Conservation (phyloP, 1,139 yeast genomes). For the Protomyces arabidopsidicola region DNA sequence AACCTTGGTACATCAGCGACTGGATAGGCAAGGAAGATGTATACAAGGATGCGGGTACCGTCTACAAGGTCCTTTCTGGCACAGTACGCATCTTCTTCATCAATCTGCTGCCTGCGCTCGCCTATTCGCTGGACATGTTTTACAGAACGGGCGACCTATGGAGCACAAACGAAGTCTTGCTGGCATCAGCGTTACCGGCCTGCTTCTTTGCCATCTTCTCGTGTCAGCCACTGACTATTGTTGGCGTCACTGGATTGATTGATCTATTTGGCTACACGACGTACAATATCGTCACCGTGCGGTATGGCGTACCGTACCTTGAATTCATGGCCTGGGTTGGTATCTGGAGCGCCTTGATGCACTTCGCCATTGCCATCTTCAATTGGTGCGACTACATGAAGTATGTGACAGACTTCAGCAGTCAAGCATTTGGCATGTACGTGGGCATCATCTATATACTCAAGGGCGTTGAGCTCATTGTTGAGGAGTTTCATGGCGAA, state of each 20-base stretch:
- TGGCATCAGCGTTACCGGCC: slow-evolving; percentile 84
- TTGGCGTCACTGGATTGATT: slow-evolving; percentile 93
- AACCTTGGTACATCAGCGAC: slow-evolving; percentile 70
- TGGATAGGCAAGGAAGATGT: slow-evolving; percentile 79
- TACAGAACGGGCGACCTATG: slow-evolving; percentile 74
- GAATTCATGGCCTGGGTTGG: slow-evolving; percentile 96
- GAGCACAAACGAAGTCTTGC: slow-evolving; percentile 83
- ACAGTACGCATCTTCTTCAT: slow-evolving; percentile 22
- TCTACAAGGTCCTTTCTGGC: slow-evolving; percentile 62
- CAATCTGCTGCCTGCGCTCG: slow-evolving; percentile 74
- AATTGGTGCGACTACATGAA: slow-evolving; percentile 67
- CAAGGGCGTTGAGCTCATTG: slow-evolving; percentile 79
- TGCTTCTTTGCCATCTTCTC: slow-evolving; percentile 76
- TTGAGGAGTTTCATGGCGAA: slow-evolving; percentile 56
- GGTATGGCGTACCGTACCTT: slow-evolving; percentile 61
- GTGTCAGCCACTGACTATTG: slow-evolving; percentile 91
- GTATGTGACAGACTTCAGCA: slow-evolving; percentile 74
- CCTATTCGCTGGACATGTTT: slow-evolving; percentile 96
- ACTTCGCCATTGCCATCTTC: slow-evolving; percentile 62
- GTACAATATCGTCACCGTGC: slow-evolving; percentile 65
- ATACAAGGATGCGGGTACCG: slow-evolving; percentile 79
- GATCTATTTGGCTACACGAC: slow-evolving; percentile 88
- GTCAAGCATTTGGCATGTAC: slow-evolving; percentile 90
- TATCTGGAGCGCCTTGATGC: slow-evolving; percentile 84
- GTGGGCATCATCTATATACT: slow-evolving; percentile 85